Conservation (phyloP, 768 basidiomycete species). For the Termitomyces sp. region DNA sequence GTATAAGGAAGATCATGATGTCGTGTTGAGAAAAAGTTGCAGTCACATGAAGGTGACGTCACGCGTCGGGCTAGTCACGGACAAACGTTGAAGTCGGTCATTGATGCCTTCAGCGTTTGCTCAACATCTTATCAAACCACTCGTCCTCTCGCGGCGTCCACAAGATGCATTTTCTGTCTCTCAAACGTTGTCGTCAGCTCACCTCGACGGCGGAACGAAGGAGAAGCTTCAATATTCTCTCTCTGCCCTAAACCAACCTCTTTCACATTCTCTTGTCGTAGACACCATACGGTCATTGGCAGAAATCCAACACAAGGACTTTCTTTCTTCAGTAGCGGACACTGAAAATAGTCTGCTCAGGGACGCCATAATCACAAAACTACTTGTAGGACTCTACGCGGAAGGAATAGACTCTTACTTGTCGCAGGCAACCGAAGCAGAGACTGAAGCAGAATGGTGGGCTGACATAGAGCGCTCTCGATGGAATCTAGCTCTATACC, state of each 20-base stretch:
- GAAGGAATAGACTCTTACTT: slow-evolving; percentile 64
- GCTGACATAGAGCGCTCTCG: slow-evolving; percentile 60
- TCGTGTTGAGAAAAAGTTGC: neutral
- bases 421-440: slow-evolving; percentile 62
- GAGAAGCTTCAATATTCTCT: slow-evolving; percentile 35
- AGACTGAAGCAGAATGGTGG: slow-evolving; percentile 87
- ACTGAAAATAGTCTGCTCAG: slow-evolving; percentile 35
- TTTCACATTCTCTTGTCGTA: slow-evolving; percentile 22
- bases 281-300: slow-evolving; percentile 22
- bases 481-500: slow-evolving; percentile 53
- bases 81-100: neutral
- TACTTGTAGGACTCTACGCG: slow-evolving; percentile 58
- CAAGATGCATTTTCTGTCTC: slow-evolving; percentile 10
- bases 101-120: slow-evolving; percentile 36
- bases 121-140: slow-evolving; percentile 30
- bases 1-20: no score
- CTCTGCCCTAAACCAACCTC: slow-evolving; percentile 28
- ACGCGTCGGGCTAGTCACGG: slow-evolving; percentile 9
- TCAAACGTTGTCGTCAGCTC: neutral
- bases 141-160: slow-evolving; percentile 21
- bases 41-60: slow-evolving; percentile 17
- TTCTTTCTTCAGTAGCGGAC: slow-evolving; percentile 14
- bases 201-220: slow-evolving; percentile 17
- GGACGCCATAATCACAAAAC: slow-evolving; percentile 41
- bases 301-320: slow-evolving; percentile 19